phyloP scores from a whole-genome alignment of 768 basidiomycete species.

The Mycena floridula region DNA sequence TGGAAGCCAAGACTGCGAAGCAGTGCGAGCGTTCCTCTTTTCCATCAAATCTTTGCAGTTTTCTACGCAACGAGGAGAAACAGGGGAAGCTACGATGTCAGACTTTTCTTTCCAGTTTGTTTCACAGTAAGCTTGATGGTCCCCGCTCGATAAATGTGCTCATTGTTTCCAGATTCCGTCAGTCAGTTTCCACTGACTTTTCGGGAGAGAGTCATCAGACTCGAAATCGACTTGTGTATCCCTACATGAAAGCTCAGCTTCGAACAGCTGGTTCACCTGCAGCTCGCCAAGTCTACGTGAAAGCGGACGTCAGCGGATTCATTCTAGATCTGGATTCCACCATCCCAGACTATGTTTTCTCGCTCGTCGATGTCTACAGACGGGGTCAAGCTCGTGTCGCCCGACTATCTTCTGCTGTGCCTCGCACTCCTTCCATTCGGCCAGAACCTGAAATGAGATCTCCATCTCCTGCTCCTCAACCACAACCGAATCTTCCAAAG shows the following conservation, averaged over 20 bases:
- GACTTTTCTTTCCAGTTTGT: constrained; percentile 85
- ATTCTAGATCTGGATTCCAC: constrained; percentile 78
- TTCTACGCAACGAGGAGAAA: constrained; percentile 66
- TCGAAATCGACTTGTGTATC: constrained; percentile 70
- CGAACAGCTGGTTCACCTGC: constrained; percentile 44
- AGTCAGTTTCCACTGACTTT: constrained; percentile 67
- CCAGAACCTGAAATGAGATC: constrained; percentile 13
- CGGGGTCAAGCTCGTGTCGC: constrained; percentile 76
- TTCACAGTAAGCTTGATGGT: constrained; percentile 43
- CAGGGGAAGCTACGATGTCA: constrained; percentile 67
- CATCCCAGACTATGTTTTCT: constrained; percentile 72
- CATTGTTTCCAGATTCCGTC: constrained; percentile 64
- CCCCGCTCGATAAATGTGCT: constrained; percentile 2
- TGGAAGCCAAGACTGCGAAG: constrained; percentile 29
- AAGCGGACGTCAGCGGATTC: constrained; percentile 77
- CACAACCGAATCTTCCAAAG: constrained; percentile 36
- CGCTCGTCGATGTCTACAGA: constrained; percentile 80
- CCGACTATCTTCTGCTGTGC: constrained; percentile 49
- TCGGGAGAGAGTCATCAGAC: constrained; percentile 59
- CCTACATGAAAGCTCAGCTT: constrained; percentile 73
- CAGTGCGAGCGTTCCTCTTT: constrained; percentile 79
- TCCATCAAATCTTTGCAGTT: constrained; percentile 75
- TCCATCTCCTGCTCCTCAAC: constrained; percentile 14
- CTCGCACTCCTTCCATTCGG: constrained; percentile 33
- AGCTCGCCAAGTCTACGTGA: constrained; percentile 51